phyloP scores from a whole-genome alignment of 1,284 basidiomycete species.

The Leccinum solheimii region DNA sequence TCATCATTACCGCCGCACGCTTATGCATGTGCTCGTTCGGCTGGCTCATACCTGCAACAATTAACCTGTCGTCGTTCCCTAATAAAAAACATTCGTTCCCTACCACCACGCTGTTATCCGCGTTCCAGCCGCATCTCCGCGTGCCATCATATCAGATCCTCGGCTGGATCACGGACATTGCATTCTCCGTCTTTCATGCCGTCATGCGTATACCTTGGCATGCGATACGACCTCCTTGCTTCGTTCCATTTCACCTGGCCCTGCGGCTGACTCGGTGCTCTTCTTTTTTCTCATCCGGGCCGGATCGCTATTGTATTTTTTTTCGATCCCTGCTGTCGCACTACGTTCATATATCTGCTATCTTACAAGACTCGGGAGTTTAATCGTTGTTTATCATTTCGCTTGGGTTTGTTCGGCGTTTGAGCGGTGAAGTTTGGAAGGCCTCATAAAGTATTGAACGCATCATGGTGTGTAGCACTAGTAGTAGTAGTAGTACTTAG shows the following conservation, averaged over 20 bases:
- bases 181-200: neutral
- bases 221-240: neutral
- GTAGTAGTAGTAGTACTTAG: neutral
- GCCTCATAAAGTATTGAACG: neutral
- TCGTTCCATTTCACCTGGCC: neutral
- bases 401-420: neutral
- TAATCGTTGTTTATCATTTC: neutral
- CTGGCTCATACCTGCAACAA: neutral
- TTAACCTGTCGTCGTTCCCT: constrained; percentile 1
- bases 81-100: neutral
- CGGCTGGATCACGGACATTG: neutral
- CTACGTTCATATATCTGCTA: neutral
- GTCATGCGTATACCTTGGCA: neutral
- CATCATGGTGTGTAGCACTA: neutral
- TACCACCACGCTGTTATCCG: neutral
- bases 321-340: neutral
- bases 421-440: neutral
- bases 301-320: neutral
- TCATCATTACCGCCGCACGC: neutral
- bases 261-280: neutral
- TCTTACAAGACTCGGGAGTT: neutral
- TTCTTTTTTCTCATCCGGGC: neutral
- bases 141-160: neutral
- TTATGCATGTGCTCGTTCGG: neutral
- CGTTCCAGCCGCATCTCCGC: neutral